Percentiles rank a stretch among this genome's conserved stretches.
Conservation (phyloP, 2,329 filamentous ascomycete species). For the Colletotrichum sidae region DNA sequence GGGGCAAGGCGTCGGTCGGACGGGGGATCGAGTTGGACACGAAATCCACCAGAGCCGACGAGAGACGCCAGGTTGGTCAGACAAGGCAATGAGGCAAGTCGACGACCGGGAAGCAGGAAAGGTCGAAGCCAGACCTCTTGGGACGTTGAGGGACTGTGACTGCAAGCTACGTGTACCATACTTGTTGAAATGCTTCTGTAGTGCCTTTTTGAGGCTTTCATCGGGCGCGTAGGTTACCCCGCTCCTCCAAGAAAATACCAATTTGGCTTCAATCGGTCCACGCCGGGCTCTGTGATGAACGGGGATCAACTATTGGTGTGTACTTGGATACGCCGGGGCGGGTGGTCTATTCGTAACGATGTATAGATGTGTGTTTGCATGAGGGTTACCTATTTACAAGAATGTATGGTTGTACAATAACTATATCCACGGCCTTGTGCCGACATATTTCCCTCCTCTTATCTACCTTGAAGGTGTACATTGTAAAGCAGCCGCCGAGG, state of each 20-base stretch:
- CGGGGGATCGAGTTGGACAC: slow-evolving; percentile 1
- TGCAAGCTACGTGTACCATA: slow-evolving; percentile 32
- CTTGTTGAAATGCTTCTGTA: slow-evolving; percentile 28
- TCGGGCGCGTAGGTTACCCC: slow-evolving; percentile 21
- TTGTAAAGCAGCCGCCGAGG: no score
- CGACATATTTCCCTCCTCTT: no score
- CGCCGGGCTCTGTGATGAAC: no score
- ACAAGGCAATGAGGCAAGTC: slow-evolving; percentile 21
- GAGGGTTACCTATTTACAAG: no score
- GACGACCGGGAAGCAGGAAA: slow-evolving; percentile 13
- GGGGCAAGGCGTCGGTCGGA: background rate
- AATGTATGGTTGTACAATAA: no score
- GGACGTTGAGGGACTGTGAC: slow-evolving; percentile 22
- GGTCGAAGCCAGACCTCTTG: background rate
- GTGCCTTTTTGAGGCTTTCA: slow-evolving; percentile 12
- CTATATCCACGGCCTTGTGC: no score
- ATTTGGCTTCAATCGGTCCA: slow-evolving; percentile 30
- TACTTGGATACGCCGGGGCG: no score
- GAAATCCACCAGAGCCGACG: background rate
- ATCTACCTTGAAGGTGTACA: no score
- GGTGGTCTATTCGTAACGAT: no score
- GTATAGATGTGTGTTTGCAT: no score
- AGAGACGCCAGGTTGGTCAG: slow-evolving; percentile 3
- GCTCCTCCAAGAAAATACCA: slow-evolving; percentile 29
- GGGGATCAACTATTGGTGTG: no score